A percentile compares a stretch with the other conserved stretches of the same genome.
Conservation (phyloP, 2,329 filamentous ascomycete genomes). For the Beauveria sp. region DNA sequence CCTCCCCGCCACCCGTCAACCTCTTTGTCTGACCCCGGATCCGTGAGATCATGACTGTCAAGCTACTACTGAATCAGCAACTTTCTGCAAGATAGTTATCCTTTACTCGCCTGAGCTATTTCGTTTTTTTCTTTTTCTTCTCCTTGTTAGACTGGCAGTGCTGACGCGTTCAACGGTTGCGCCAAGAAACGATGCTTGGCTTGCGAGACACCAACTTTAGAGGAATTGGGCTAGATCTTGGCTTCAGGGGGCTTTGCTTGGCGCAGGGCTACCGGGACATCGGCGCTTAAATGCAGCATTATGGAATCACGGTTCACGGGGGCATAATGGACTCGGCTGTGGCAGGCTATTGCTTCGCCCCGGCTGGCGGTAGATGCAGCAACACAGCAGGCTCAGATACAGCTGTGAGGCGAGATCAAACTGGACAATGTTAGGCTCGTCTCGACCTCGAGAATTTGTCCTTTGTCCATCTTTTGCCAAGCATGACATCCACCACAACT, state of each 20-base stretch:
- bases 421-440: too few species aligned
- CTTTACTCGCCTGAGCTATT: background rate
- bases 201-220: background rate
- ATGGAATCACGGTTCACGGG: background rate
- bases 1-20: background rate
- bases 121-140: background rate
- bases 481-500: background rate
- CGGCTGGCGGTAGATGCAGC: background rate
- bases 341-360: background rate
- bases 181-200: conserved; percentile 3
- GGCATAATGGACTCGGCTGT: background rate
- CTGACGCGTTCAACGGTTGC: background rate
- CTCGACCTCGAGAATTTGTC: background rate
- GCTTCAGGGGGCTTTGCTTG: background rate
- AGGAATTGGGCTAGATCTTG: conserved; percentile 4
- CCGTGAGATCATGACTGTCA: background rate
- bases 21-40: background rate
- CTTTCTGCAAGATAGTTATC: background rate
- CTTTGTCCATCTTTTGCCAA: background rate
- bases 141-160: background rate
- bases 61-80: background rate
- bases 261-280: background rate
- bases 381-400: background rate
- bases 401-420: background rate
- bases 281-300: background rate